Evolutionary conservation across 345 rosid species (phyloP), one percentile per base, ranked within the genome.

Genomic region (Anastatica hierochuntica): DNA sequence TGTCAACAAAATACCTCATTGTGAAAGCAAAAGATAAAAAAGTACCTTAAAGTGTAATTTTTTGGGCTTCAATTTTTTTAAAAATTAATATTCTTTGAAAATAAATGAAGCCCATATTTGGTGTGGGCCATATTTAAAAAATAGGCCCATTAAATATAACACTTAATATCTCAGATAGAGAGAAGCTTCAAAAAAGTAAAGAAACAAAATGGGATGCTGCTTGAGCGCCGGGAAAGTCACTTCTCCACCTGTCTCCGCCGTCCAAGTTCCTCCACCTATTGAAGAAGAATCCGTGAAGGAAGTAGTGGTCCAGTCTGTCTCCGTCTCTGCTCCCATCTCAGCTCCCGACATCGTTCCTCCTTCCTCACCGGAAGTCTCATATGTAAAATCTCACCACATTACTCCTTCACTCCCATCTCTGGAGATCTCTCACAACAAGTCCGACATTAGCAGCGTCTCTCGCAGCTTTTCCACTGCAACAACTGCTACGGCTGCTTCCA

Each of bases 281-380:
- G 96, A 81, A 53, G 84, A 81, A 76, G 96, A 83, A 66, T 62
- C 74, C 7, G 87, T 83, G 2, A 80, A 83, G 58, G 86, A 87
- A 72, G 83, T 75, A 11, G 58, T 74, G 4, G 76, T 83, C 9
- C 77, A 77, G 24, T 79, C 89, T 0, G 84, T 81, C 58, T 75
- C 73, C 5, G 73, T 70, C 44, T 39, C 64, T 18, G 37, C 64
- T 46, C 41, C 65, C 4, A 53, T 37, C 41, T 38, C 64, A 14
- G 58, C 46, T 1, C 27, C 38, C 8, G 20, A 39, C n/a, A 45
- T 39, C 2, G 14, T 54, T 45, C 62, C 44, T 26, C 48, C 12
- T 35, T 49, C 50, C 8, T 21, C 26, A 7, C 20, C 43, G 62
- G 66, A 39, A 53, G 62, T 46, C 45, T 49, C 36, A 42, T 59